Evolutionary conservation across 176 grass and related monocot genomes (phyloP).

Genomic region (Musa beccarii): DNA sequence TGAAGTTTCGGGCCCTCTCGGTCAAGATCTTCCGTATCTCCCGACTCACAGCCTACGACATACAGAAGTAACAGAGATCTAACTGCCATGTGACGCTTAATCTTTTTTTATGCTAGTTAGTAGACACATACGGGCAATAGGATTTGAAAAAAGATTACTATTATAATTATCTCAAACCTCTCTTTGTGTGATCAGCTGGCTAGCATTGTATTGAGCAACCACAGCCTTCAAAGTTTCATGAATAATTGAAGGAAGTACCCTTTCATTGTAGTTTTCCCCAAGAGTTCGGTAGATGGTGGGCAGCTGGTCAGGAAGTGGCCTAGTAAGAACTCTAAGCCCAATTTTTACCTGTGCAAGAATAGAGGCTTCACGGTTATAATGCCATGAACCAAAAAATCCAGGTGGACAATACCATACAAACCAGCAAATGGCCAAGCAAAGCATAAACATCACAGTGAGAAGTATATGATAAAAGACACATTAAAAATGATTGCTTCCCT

Average conservation of each 20-base stretch:
- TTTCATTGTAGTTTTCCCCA: conserved; percentile 18
- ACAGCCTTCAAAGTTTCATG: conserved; percentile 21
- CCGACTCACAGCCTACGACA: conserved; percentile 76
- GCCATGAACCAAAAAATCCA: neutral
- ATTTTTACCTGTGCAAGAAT: conserved; percentile 17
- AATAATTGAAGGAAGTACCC: conserved; percentile 18
- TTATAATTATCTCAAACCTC: conserved; percentile 5
- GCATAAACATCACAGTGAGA: too few species aligned
- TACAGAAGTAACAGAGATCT: neutral
- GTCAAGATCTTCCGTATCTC: conserved; percentile 95
- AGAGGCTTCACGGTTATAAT: neutral
- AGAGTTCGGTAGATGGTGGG: conserved; percentile 16
- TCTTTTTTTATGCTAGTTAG: neutral
- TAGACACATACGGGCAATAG: neutral
- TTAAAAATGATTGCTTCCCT: too few species aligned
- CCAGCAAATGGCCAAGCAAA: too few species aligned
- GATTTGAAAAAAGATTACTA: neutral
- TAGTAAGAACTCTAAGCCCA: conserved; percentile 17
- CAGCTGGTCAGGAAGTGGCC: neutral
- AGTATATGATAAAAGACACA: too few species aligned
- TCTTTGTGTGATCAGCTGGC: conserved; percentile 20
- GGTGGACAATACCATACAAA: too few species aligned
- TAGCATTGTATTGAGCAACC: conserved; percentile 19
- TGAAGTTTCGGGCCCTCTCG: conserved; percentile 85
- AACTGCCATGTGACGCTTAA: neutral